phyloP scores from a whole-genome alignment of 2,329 filamentous ascomycete genomes.

The Sporothrix protearum region DNA sequence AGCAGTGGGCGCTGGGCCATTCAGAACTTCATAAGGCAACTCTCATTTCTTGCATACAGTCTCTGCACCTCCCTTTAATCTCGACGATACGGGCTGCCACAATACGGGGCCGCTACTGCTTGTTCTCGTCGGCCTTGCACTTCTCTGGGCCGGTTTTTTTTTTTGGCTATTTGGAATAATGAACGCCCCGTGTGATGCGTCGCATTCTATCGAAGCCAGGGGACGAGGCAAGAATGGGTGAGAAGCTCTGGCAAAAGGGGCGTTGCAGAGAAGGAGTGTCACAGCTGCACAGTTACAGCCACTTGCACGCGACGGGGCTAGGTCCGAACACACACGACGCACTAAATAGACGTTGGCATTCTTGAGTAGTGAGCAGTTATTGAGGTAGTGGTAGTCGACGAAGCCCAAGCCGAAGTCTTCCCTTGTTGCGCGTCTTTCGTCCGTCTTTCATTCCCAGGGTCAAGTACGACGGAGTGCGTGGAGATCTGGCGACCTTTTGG shows the following conservation, averaged over 20 bases:
- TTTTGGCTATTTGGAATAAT: not conserved
- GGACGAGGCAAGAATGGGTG: not conserved
- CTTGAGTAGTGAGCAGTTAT: not conserved
- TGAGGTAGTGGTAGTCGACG: not conserved
- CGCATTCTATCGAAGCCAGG: not conserved
- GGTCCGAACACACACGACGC: not conserved
- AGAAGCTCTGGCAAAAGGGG: not conserved
- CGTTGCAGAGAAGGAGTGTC: not conserved
- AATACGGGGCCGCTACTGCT: not conserved
- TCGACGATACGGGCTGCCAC: not conserved
- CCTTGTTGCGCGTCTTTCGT: not conserved
- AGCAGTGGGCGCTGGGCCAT: not conserved
- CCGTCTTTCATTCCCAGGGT: not conserved
- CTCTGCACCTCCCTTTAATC: conserved; percentile 12
- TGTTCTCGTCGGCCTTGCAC: not conserved
- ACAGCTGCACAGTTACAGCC: not conserved
- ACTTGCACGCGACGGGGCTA: not conserved
- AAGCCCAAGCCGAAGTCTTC: not conserved
- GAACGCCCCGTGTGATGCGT: not conserved
- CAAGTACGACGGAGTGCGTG: too few relatives aligned
- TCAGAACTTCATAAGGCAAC: not conserved
- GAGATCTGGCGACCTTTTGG: not conserved
- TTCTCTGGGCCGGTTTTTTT: not conserved
- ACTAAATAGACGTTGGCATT: not conserved
- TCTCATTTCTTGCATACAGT: not conserved